Evolutionary conservation across 306 rosid genomes (phyloP).

Genomic region (Dalbergia cochinchinensis): DNA sequence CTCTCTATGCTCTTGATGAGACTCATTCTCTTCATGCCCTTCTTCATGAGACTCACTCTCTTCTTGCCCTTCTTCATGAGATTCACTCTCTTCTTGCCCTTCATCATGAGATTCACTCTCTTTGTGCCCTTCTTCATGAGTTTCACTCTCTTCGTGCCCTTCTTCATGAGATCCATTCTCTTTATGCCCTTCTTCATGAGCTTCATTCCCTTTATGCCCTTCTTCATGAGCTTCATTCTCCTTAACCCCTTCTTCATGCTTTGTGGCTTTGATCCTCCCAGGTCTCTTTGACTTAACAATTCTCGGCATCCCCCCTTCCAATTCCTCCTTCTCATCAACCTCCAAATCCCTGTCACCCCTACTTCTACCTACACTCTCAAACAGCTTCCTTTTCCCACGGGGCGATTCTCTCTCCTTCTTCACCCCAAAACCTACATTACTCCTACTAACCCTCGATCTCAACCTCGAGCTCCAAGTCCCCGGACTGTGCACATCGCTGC

Average conservation of each 20-base stretch:
- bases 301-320: constrained; percentile 57
- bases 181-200: constrained; percentile 11
- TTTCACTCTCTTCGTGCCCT: constrained; percentile 39
- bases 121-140: constrained; percentile 37
- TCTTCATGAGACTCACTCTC: background rate
- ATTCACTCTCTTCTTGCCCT: background rate
- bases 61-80: background rate
- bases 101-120: constrained; percentile 36
- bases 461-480: constrained; percentile 73
- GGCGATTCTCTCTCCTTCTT: constrained; percentile 45
- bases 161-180: constrained; percentile 33
- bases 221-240: constrained; percentile 8
- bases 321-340: constrained; percentile 54
- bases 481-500: constrained; percentile 29
- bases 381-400: constrained; percentile 73
- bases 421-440: constrained; percentile 50
- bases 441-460: constrained; percentile 59
- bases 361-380: constrained; percentile 49
- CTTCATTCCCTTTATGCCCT: constrained; percentile 42
- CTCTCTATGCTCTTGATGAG: constrained; percentile 25
- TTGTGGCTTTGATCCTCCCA: constrained; percentile 63
- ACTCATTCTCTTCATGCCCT: background rate
- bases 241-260: constrained; percentile 48
- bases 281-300: constrained; percentile 68
- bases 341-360: constrained; percentile 44